Base-by-base conservation (phyloP, 2,329 filamentous ascomycete species). In the Phaeomoniella chlamydospora region DNA sequence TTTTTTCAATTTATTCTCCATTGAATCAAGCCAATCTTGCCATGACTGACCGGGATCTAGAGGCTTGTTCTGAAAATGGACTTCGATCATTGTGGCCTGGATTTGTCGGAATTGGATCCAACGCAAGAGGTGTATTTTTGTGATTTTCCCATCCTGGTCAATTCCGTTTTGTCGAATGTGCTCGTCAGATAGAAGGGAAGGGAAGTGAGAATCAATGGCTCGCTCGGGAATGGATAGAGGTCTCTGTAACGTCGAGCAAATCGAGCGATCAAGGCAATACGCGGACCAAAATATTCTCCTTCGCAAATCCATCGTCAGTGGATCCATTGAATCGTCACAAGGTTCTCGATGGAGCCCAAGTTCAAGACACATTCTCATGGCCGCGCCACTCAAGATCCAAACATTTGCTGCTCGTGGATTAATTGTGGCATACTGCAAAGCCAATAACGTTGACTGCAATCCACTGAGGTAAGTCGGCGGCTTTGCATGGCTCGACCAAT, bases 371-470 rank as follows among this genome's bases (percentile, higher is more conserved):
- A 45, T 42, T 31, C 47, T 42, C 47, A 50, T 50, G 4, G 45
- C 46, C n/a, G 47, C 44, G 15, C 47, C 47, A 4, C 43, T 48
- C 30, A 50, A 34, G 42, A 50, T 48, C 47, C 47, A 50, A 15
- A 50, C 47, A 29, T 50, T 50, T 6, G 45, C 47, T 9, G 44
- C 41, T 5, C 45, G 41, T 17, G 47, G 47, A 26, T 50, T 48
- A 31, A 50, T 47, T 9, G 46, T 43, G 11, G 47, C 47, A 30
- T 49, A 50, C 36, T 49, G 47, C 4, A 50, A 41, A 19, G 47
- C 43, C 33, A 50, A 33, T 2, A 46, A 37, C 9, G 47, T 50
- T 9, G 45, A 41, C 37, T 50, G 47, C 16, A 50, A 42, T 17
- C 46, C 46, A 2, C 46, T 42, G 3, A 50, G 44, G 38, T 49